A percentile compares a stretch with the other conserved stretches of the same genome.
phyloP scores from a whole-genome alignment of 2,329 filamentous ascomycete genomes.

The Hortaea sp. region DNA sequence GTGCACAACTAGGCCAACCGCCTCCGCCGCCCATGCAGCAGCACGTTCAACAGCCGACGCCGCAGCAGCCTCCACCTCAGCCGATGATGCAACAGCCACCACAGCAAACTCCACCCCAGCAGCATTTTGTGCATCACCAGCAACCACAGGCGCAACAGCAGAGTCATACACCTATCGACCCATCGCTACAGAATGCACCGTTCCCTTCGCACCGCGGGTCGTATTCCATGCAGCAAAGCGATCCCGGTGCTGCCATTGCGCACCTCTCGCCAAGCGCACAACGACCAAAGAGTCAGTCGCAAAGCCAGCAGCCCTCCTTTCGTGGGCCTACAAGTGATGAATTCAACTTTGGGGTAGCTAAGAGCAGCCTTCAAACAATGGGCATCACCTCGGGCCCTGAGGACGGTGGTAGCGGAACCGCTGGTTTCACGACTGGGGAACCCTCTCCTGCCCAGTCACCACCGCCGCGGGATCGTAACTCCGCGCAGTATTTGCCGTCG shows the following conservation, averaged over 20 bases:
- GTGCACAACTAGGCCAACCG: constrained; percentile 35
- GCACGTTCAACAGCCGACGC: background rate
- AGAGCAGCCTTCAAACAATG: constrained; percentile 80
- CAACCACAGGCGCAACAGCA: constrained; percentile 7
- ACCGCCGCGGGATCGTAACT: constrained; percentile 4
- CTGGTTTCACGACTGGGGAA: constrained; percentile 6
- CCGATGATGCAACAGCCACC: constrained; percentile 2
- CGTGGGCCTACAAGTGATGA: constrained; percentile 76
- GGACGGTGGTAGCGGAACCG: constrained; percentile 18
- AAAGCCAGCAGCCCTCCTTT: constrained; percentile 50
- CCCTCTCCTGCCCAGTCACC: constrained; percentile 7
- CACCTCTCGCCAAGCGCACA: constrained; percentile 23
- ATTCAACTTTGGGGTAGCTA: constrained; percentile 79
- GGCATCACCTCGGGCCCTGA: constrained; percentile 68
- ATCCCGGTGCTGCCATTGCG: constrained; percentile 12
- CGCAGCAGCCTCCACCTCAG: background rate
- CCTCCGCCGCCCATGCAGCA: constrained; percentile 10
- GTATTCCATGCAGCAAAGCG: constrained; percentile 10
- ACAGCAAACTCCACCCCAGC: background rate
- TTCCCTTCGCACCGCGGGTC: constrained; percentile 9
- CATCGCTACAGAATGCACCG: constrained; percentile 20
- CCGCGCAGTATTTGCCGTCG: constrained; percentile 16
- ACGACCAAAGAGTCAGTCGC: constrained; percentile 24
- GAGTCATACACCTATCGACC: constrained; percentile 24
- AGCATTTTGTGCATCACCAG: background rate